Base-by-base conservation (phyloP, 805 yeast species). In the Hanseniaspora jakobsenii region DNA sequence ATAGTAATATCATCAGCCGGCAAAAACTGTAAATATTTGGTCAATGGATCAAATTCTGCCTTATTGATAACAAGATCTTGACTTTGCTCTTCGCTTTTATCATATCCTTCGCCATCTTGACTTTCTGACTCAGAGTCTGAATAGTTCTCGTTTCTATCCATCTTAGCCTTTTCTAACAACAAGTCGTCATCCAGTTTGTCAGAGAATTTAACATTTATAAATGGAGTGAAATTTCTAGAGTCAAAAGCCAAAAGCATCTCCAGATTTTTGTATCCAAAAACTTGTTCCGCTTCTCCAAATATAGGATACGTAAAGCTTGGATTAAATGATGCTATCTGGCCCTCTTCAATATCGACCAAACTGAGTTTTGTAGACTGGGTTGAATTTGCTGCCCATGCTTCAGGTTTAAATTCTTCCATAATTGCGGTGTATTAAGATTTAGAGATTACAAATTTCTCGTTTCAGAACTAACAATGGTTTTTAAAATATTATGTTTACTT, bases 231-330 rank as follows among this genome's bases (percentile, higher is more conserved):
- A 0, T 91, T 78, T 37, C 69, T 64, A 30, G 81, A 73, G 56
- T 87, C 94, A 58, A 83, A 83, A 14, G 80, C 75, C 30, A 80
- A 58, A 51, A 74, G 72, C 28, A 91, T 75, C 26, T 67, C 66
- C 29, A 87, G 65, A 52, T 75, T 80, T 51, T 78, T 71, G 58
- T 75, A 91, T 2, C 98, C 98, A 55, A 78, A 84, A 1, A 91
- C 77, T 44, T 78, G 78, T 57, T 91, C 98, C 1, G 85, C 71
- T 38, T 86, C 94, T 5, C 97, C 97, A 66, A 75, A 91, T 9
- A 91, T 80, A 2, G 96, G 94, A 59, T 91, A 91, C 1, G 97
- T 89, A 63, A 84, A 86, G 12, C 65, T 55, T 0, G 97, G 96
- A 30, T 70, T 63, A 64, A 87, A 86, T 3, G 73, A 65, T 17